phyloP scores from a whole-genome alignment of 495 filamentous ascomycete species.

The Lophiotrema nucula region DNA sequence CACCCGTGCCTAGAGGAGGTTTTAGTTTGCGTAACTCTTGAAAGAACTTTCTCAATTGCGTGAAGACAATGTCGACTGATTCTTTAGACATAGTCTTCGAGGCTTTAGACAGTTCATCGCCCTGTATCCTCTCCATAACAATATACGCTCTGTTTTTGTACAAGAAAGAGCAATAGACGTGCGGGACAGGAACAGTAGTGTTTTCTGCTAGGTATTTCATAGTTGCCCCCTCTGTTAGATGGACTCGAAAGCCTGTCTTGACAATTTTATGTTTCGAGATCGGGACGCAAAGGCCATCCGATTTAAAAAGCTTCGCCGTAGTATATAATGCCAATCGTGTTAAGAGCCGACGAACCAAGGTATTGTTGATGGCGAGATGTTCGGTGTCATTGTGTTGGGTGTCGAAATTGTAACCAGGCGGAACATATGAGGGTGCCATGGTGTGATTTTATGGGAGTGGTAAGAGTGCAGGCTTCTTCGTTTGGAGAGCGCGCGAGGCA shows the following conservation, averaged over 20 bases:
- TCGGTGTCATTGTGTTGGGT: conserved; percentile 15
- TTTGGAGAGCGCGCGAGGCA: background rate
- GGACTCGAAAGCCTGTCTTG: conserved; percentile 8
- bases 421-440: conserved; percentile 6
- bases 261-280: conserved; percentile 14
- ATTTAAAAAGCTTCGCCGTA: background rate
- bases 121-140: conserved; percentile 53
- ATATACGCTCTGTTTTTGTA: conserved; percentile 48
- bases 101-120: conserved; percentile 35
- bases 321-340: conserved; percentile 13
- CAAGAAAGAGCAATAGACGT: conserved; percentile 51
- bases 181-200: conserved; percentile 54
- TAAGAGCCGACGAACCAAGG: conserved; percentile 13
- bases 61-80: conserved; percentile 46
- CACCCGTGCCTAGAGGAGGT: conserved; percentile 38
- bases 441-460: conserved; percentile 5
- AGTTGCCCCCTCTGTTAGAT: conserved; percentile 51
- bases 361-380: conserved; percentile 22
- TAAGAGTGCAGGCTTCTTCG: conserved; percentile 12
- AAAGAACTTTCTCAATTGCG: conserved; percentile 46
- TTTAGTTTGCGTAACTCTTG: conserved; percentile 45
- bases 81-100: conserved; percentile 39
- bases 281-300: conserved; percentile 6
- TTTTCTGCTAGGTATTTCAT: conserved; percentile 50
- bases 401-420: conserved; percentile 8